A percentile compares a stretch with the other conserved stretches of the same genome.
Evolutionary conservation across 2,329 filamentous ascomycete genomes (phyloP).

Genomic region (Ceratocystis cubensis): DNA sequence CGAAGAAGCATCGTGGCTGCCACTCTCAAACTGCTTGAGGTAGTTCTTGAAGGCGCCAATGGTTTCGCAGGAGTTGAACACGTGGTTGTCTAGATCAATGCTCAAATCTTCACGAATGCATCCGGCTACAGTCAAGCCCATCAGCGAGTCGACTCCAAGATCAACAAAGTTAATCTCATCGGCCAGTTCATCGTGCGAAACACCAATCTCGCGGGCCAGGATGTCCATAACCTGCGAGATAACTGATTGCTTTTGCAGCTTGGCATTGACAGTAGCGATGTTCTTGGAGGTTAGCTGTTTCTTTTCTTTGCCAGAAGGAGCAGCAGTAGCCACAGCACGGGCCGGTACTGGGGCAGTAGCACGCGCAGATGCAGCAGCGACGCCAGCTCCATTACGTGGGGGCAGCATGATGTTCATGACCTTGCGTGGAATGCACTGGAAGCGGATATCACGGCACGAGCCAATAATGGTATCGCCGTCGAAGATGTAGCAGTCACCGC

Average conservation of each 20-base stretch:
- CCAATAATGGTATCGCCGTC: constrained; percentile 40
- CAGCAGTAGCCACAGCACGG: constrained; percentile 28
- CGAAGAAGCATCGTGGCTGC: constrained; percentile 21
- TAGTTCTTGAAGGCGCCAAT: constrained; percentile 41
- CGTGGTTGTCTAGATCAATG: constrained; percentile 40
- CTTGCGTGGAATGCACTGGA: constrained; percentile 53
- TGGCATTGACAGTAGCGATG: constrained; percentile 39
- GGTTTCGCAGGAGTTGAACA: constrained; percentile 43
- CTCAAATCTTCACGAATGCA: constrained; percentile 47
- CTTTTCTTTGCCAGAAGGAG: constrained; percentile 31
- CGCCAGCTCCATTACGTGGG: constrained; percentile 39
- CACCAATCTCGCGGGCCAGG: constrained; percentile 44
- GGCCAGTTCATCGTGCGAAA: constrained; percentile 41
- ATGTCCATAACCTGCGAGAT: constrained; percentile 37
- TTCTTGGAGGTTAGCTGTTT: constrained; percentile 36
- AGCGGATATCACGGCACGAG: constrained; percentile 45
- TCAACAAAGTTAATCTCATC: constrained; percentile 46
- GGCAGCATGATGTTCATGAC: constrained; percentile 55
- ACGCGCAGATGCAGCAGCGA: constrained; percentile 28
- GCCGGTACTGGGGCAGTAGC: constrained; percentile 28
- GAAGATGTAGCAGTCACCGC: constrained; percentile 43
- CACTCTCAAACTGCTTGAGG: constrained; percentile 29
- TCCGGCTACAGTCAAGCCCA: constrained; percentile 45
- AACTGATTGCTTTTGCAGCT: constrained; percentile 35
- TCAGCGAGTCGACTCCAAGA: constrained; percentile 49